Evolutionary conservation across 23 red algal species (phyloP).

Genomic region (Agarophyton chilense): DNA sequence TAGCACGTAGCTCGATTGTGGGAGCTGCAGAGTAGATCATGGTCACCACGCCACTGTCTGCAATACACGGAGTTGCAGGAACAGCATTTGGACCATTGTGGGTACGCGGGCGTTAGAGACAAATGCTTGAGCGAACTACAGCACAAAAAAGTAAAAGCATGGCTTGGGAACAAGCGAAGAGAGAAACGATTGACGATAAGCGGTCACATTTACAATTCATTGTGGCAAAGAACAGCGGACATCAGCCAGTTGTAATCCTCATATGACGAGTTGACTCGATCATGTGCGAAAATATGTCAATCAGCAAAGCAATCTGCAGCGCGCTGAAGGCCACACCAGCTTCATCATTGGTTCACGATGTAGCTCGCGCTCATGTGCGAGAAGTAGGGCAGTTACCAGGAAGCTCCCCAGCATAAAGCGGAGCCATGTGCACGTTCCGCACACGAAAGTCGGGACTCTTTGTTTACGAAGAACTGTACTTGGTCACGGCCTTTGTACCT

Average conservation of each 20-base stretch:
- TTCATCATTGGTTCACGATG: background rate
- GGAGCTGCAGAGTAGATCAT: no score
- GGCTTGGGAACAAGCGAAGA: background rate
- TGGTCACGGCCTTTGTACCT: conserved; percentile 99
- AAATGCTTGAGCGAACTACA: no score
- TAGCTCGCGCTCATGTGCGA: no score
- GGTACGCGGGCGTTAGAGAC: no score
- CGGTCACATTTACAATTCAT: conserved; percentile 31
- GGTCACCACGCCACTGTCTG: no score
- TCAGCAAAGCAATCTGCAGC: background rate
- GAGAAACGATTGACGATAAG: background rate
- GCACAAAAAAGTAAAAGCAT: background rate
- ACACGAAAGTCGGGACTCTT: background rate
- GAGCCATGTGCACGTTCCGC: background rate
- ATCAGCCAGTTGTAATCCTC: background rate
- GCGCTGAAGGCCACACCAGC: background rate
- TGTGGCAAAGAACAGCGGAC: background rate
- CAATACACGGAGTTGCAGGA: no score
- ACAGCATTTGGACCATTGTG: no score
- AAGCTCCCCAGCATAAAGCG: no score
- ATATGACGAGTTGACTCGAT: background rate
- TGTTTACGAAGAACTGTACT: conserved; percentile 85
- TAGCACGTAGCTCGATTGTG: no score
- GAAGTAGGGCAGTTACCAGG: no score
- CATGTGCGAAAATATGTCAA: background rate